Conservation (phyloP, 495 filamentous ascomycete species). For the Penicillium argentinense region DNA sequence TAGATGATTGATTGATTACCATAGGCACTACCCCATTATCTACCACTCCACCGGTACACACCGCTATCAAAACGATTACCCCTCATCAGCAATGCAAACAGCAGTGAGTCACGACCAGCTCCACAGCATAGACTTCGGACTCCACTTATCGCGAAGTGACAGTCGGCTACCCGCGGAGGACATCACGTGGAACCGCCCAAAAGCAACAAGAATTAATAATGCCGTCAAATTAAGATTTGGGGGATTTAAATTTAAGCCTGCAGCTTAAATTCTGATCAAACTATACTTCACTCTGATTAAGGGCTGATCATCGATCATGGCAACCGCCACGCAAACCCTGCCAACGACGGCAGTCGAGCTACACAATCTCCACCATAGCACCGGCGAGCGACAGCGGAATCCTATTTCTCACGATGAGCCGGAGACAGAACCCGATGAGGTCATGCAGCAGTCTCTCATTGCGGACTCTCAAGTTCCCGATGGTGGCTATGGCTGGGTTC, state of each 20-base stretch:
- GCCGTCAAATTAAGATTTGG: background rate
- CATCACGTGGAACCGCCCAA: background rate
- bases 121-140: background rate
- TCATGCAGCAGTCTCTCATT: constrained; percentile 48
- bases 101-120: background rate
- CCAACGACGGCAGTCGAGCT: constrained; percentile 23
- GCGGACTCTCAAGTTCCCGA: constrained; percentile 54
- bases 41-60: too few species aligned
- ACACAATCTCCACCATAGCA: constrained; percentile 6
- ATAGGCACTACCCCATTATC: too few species aligned
- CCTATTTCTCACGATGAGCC: constrained; percentile 1
- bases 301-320: too few species aligned
- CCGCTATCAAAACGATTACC: too few species aligned
- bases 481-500: constrained; percentile 60
- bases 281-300: too few species aligned
- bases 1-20: too few species aligned
- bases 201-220: background rate
- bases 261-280: too few species aligned
- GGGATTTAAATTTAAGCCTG: too few species aligned
- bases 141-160: background rate
- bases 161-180: background rate
- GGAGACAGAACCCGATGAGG: constrained; percentile 27
- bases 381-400: constrained; percentile 19
- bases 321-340: constrained; percentile 17
- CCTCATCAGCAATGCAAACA: too few species aligned